Evolutionary conservation across 345 rosid genomes (phyloP), one percentile per base, ranked within the genome.

Genomic region (Syzygium aromaticum): DNA sequence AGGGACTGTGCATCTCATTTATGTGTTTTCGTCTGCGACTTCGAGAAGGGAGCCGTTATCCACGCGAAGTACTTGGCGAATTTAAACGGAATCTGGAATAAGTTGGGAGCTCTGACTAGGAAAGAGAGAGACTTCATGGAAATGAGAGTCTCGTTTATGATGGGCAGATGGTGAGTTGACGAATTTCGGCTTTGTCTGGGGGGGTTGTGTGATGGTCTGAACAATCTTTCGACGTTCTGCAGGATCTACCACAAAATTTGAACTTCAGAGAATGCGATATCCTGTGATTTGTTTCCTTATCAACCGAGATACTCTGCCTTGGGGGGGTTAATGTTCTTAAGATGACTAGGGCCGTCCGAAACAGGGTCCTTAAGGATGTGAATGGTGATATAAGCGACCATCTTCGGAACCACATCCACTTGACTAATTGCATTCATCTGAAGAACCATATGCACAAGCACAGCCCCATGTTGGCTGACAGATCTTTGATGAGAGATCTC

Each of bases 401-500:
- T 94, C 98, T 95, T 52, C 97, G 98, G 86, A 96, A 96, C 90
- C 99, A 98, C 91, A 92, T 98, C 87, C 99, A 98, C 87, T 93
- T 98, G 87, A 96, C 98, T 56, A 98, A 98, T 85, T 98, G 99
- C 89, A 98, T 98, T 88, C 99, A 98, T 92, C 93, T 98, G 93
- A 98, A 98, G 93, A 95, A 98, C 89, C 99, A 96, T 90, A 96
- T 96, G 99, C 99, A 96, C 89, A 98, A 96, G 91, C 99, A 96
- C 84, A 96, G 97, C 88, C 98, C 99, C 33, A 92, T 94, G 77
- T 90, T 94, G 85, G 90, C 91, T 1, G 97, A 96, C 91, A 93
- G 97, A 89, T 94, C 96, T 3, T 93, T 96, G n/a, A 94, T 96
- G 95, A 94, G 98, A 93, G 99, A 96, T 92, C 99, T 96, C 88